phyloP scores from a whole-genome alignment of 257 asterid species.

The Solanum virginianum region DNA sequence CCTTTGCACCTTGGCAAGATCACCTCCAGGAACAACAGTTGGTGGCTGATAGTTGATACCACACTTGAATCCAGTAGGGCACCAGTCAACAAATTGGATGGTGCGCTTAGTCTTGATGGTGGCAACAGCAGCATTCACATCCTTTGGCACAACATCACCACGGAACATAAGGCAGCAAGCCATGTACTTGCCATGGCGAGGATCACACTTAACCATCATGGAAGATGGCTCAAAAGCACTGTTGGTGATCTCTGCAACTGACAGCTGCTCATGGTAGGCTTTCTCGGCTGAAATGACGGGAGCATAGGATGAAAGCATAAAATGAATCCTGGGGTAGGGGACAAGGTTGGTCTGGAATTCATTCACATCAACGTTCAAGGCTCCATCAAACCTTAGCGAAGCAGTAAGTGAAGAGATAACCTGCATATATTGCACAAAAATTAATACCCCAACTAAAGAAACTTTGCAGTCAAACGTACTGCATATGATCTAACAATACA shows the following conservation, averaged over 20 bases:
- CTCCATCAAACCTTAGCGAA: conserved; percentile 19
- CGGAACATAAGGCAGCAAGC: conserved; percentile 22
- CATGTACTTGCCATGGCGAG: conserved; percentile 15
- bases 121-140: conserved; percentile 15
- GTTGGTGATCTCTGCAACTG: conserved; percentile 13
- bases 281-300: conserved; percentile 13
- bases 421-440: background rate
- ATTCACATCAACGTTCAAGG: conserved; percentile 14
- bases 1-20: conserved; percentile 16
- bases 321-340: conserved; percentile 8
- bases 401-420: conserved; percentile 17
- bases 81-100: conserved; percentile 16
- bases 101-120: conserved; percentile 20
- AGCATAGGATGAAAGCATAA: conserved; percentile 15
- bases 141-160: conserved; percentile 16
- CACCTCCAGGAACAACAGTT: conserved; percentile 16
- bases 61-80: conserved; percentile 17
- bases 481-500: background rate
- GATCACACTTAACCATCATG: conserved; percentile 20
- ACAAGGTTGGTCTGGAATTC: conserved; percentile 23
- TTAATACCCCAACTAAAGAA: background rate
- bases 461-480: background rate
- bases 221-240: conserved; percentile 19
- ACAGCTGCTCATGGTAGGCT: conserved; percentile 14
- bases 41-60: conserved; percentile 18